These are phyloP conservation scores for Tetrahymena elliotti DNA, from an alignment of 73 alveolate genomes.

Conservation along the genomic window DNA sequence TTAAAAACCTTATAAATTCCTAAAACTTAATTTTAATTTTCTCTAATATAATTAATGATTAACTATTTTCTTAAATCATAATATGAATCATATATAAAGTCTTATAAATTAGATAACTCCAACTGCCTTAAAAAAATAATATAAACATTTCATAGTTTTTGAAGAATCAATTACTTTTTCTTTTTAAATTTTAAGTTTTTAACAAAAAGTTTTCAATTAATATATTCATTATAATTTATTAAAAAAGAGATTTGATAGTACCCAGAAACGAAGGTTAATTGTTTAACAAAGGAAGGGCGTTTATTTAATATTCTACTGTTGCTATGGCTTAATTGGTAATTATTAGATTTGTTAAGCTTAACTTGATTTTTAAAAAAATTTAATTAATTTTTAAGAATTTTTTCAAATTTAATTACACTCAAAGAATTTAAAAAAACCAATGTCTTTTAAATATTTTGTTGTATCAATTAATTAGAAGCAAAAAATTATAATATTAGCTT, in stretches of 20 bases:
- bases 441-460: background rate
- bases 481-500: too few relatives aligned
- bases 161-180: too few relatives aligned
- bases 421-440: too few relatives aligned
- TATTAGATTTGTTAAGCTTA: background rate
- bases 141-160: too few relatives aligned
- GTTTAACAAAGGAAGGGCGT: background rate
- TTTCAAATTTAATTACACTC: background rate
- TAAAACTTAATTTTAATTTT: too few relatives aligned
- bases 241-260: background rate
- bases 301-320: background rate
- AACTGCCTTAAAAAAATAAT: too few relatives aligned
- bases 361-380: background rate
- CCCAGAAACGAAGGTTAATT: background rate
- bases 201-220: background rate
- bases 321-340: background rate
- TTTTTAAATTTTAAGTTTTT: too few relatives aligned
- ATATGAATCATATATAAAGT: too few relatives aligned
- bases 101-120: too few relatives aligned
- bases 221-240: background rate
- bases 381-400: background rate
- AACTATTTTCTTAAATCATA: too few relatives aligned
- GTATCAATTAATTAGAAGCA: background rate
- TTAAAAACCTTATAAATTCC: too few relatives aligned
- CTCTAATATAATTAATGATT: too few relatives aligned